Percentiles rank a stretch among this genome's conserved stretches.
phyloP scores from a whole-genome alignment of 805 yeast species.

The Ogataea trehaloabstinens region DNA sequence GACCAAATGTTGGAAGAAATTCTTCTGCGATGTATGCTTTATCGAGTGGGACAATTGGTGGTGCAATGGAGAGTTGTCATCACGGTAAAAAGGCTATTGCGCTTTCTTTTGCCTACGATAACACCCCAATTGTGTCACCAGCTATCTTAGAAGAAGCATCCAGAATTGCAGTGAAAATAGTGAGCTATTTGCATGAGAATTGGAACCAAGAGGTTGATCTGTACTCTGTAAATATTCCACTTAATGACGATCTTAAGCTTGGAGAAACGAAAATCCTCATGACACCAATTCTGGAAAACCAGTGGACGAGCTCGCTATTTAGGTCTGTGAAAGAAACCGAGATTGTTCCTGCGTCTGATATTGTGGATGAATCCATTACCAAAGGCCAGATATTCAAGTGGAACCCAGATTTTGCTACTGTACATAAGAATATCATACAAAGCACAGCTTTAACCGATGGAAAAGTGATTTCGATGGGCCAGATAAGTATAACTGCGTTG shows the following conservation, averaged over 20 bases:
- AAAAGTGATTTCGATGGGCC: constrained; percentile 61
- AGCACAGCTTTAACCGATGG: constrained; percentile 60
- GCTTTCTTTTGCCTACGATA: constrained; percentile 77
- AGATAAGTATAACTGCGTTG: constrained; percentile 65
- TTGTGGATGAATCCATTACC: constrained; percentile 44
- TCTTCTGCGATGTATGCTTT: constrained; percentile 84
- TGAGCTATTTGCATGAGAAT: constrained; percentile 53
- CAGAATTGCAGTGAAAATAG: constrained; percentile 59
- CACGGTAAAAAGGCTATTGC: constrained; percentile 73
- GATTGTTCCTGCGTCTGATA: constrained; percentile 31
- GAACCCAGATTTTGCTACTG: constrained; percentile 78
- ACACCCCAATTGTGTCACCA: constrained; percentile 45
- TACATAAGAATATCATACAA: constrained; percentile 50
- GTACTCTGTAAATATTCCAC: constrained; percentile 82
- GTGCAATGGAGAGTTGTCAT: constrained; percentile 90
- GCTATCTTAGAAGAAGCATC: constrained; percentile 63
- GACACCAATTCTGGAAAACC: constrained; percentile 78
- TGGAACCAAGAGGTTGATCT: constrained; percentile 66
- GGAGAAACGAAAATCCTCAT: constrained; percentile 60
- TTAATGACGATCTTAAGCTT: constrained; percentile 50
- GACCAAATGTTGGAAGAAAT: constrained; percentile 95
- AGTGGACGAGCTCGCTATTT: constrained; percentile 54
- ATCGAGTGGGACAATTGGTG: constrained; percentile 95
- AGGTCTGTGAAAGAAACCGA: constrained; percentile 10
- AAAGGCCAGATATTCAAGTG: constrained; percentile 60